Percentiles rank a stretch among this genome's conserved stretches.
phyloP scores from a whole-genome alignment of 2,329 filamentous ascomycete species.

The Bimuria novae-zelandiae region DNA sequence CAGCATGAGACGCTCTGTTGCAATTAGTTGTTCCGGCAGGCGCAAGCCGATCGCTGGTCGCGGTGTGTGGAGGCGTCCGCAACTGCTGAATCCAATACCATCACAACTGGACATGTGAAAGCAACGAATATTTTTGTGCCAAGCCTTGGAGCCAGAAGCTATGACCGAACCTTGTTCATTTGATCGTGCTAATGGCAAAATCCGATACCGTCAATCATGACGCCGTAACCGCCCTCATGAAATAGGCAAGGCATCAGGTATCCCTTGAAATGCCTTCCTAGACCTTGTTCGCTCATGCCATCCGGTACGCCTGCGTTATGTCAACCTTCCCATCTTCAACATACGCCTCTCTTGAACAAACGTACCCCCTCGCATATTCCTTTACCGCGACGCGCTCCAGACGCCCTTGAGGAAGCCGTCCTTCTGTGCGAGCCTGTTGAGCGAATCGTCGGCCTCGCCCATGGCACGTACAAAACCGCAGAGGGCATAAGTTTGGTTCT shows the following conservation, averaged over 20 bases:
- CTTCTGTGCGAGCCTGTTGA: slow-evolving; percentile 94
- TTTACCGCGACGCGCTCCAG: slow-evolving; percentile 75
- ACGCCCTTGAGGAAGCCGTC: slow-evolving; percentile 97
- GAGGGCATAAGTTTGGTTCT: slow-evolving; percentile 90
- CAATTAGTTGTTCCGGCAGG: no score
- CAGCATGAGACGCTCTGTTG: no score
- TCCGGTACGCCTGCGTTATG: slow-evolving; percentile 32
- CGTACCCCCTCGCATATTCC: slow-evolving; percentile 37
- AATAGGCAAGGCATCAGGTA: slow-evolving; percentile 33
- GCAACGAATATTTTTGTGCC: neutral
- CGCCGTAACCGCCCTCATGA: slow-evolving; percentile 33
- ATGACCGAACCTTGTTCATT: slow-evolving; percentile 29
- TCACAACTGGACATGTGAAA: neutral
- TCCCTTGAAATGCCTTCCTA: slow-evolving; percentile 37
- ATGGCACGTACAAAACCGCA: slow-evolving; percentile 97
- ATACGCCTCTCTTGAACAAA: no score
- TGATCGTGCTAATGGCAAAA: slow-evolving; percentile 35
- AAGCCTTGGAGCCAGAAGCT: slow-evolving; percentile 9
- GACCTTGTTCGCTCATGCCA: slow-evolving; percentile 30
- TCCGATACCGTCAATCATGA: slow-evolving; percentile 40
- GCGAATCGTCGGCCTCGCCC: slow-evolving; percentile 94
- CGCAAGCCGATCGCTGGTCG: no score
- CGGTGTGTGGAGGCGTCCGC: no score
- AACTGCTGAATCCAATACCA: neutral
- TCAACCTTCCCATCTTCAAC: slow-evolving; percentile 17